Percentiles rank a stretch among this genome's conserved stretches.
Evolutionary conservation across 2,329 filamentous ascomycete species (phyloP).

Genomic region (Fusarium domesticum): DNA sequence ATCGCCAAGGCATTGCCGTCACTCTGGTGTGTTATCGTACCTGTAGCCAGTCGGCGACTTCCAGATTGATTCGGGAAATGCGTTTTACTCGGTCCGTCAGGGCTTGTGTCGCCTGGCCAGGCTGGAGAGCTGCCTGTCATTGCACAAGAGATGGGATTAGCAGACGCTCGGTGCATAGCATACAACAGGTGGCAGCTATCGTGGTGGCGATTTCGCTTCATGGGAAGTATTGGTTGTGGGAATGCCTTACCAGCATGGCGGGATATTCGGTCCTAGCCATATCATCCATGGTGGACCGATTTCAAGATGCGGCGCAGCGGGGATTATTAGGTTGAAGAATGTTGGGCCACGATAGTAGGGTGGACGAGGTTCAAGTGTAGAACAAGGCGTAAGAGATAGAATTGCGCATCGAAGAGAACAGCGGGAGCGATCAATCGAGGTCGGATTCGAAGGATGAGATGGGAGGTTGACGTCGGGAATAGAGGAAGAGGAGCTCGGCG

Average conservation of each 20-base stretch:
- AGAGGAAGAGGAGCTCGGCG: neutral
- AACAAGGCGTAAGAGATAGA: neutral
- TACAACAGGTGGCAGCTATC: neutral
- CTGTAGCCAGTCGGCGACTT: conserved; percentile 96
- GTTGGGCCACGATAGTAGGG: neutral
- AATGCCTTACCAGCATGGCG: conserved; percentile 76
- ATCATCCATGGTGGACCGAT: conserved; percentile 61
- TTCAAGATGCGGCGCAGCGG: conserved; percentile 10
- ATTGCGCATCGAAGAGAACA: conserved; percentile 11
- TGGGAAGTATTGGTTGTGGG: conserved; percentile 7
- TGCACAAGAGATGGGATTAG: conserved; percentile 20
- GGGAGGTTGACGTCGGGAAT: neutral
- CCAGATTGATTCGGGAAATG: conserved; percentile 79
- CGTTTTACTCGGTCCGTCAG: conserved; percentile 85
- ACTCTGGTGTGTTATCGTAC: conserved; percentile 48
- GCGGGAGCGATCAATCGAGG: neutral
- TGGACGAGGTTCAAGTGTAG: conserved; percentile 17
- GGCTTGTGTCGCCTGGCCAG: conserved; percentile 74
- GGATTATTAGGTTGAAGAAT: conserved; percentile 18
- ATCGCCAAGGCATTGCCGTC: conserved; percentile 9
- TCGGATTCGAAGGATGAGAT: neutral
- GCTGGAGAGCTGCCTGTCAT: conserved; percentile 72
- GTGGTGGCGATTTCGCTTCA: conserved; percentile 2
- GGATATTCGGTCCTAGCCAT: conserved; percentile 88
- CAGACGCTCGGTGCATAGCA: neutral